Evolutionary conservation across 2,329 filamentous ascomycete genomes (phyloP).

Genomic region (Cercospora sp.): DNA sequence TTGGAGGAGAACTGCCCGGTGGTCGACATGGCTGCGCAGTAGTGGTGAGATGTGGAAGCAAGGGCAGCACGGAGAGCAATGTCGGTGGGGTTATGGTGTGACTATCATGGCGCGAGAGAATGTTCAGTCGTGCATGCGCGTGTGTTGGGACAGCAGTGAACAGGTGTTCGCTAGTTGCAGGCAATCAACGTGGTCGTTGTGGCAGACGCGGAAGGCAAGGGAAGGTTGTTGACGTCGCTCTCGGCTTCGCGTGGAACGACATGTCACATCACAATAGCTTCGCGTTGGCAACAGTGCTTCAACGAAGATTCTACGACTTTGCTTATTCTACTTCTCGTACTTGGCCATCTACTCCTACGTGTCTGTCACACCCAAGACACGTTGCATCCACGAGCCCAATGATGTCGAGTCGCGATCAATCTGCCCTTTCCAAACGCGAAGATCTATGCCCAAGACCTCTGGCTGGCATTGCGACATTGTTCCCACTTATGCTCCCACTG

Average conservation of each 20-base stretch:
- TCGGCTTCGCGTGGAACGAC: slow-evolving; percentile 3
- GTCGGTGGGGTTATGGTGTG: not conserved
- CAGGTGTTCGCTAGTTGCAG: not conserved
- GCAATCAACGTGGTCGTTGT: not conserved
- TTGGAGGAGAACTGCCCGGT: slow-evolving; percentile 45
- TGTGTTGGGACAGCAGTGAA: not conserved
- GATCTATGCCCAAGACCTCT: too few relatives aligned
- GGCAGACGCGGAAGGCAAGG: not conserved
- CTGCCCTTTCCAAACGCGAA: too few relatives aligned
- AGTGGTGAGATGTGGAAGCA: slow-evolving; percentile 6
- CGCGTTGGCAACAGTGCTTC: not conserved
- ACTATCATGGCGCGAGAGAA: not conserved
- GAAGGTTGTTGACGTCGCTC: slow-evolving; percentile 1
- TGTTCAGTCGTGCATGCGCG: not conserved
- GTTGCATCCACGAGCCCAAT: too few relatives aligned
- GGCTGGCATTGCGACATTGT: too few relatives aligned
- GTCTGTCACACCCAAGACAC: too few relatives aligned
- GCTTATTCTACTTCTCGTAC: too few relatives aligned
- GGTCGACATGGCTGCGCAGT: slow-evolving; percentile 56
- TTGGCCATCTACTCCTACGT: too few relatives aligned
- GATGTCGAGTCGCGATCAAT: too few relatives aligned
- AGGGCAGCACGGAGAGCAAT: not conserved
- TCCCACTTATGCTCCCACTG: too few relatives aligned
- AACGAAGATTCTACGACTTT: not conserved
- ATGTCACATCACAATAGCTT: not conserved